phyloP scores from a whole-genome alignment of 441 rosid genomes.

The Theobroma grandiflorum region DNA sequence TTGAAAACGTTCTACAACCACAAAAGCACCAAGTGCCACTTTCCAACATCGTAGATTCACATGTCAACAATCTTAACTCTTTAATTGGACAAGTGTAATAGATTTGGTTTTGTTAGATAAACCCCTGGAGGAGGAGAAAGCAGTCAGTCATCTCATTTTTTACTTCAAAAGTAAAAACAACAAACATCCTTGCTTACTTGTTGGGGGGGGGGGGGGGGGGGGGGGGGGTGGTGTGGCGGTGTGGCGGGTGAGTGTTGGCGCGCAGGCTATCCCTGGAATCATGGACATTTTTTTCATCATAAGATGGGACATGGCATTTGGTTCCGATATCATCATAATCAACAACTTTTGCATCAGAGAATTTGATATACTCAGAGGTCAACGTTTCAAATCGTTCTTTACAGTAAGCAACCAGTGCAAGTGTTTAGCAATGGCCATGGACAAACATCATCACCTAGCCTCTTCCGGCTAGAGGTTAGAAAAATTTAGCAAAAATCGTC shows the following conservation, averaged over 20 bases:
- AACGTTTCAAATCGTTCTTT: neutral
- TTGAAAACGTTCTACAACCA: neutral
- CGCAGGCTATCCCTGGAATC: neutral
- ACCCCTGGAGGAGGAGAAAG: too few relatives aligned
- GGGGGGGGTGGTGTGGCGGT: too few relatives aligned
- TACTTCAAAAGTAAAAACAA: too few relatives aligned
- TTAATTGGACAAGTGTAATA: too few relatives aligned
- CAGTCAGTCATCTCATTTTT: too few relatives aligned
- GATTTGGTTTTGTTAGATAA: neutral
- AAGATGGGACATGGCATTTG: neutral
- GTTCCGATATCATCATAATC: neutral
- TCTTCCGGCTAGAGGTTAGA: constrained; percentile 38
- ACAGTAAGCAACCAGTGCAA: neutral
- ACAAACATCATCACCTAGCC: constrained; percentile 6
- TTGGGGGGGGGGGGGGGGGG: too few relatives aligned
- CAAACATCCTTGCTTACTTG: neutral
- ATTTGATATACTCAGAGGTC: neutral
- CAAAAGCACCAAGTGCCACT: neutral
- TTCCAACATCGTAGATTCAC: neutral
- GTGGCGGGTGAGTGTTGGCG: too few relatives aligned
- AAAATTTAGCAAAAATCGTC: constrained; percentile 21
- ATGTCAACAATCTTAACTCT: too few relatives aligned
- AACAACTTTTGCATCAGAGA: neutral
- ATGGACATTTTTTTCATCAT: neutral
- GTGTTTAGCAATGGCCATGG: constrained; percentile 5